Base-by-base conservation (phyloP, 2,329 filamentous ascomycete genomes). In the Simplicillium sp. region DNA sequence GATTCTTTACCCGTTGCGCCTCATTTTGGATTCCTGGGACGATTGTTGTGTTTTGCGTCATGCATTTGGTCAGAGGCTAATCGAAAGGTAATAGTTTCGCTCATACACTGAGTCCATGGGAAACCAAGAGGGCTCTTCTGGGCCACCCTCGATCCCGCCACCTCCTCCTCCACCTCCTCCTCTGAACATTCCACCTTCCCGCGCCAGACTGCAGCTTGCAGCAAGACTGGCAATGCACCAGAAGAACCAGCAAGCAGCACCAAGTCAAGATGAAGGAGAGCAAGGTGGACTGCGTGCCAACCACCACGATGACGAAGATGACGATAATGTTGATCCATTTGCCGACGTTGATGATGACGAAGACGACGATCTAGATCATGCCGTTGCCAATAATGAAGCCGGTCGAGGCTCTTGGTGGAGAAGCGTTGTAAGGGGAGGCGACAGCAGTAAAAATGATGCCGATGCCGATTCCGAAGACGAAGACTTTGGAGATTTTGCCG, bases 151-250 rank as follows among this genome's bases (percentile, higher is more conserved):
- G 11, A 71, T 78, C 37, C 73, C 62, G 3, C 74, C 76, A 7
- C 76, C 77, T 3, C 73, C 72, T 2, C 73, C 77, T 1, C 82
- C 83, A n/a, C 84, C 80, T 16, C 82, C 85, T 28, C 87, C 88
- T 11, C 70, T 95, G 54, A 92, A 90, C 58, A 80, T 90, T 29
- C 82, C 85, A 1, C 89, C 90, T 2, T 94, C 87, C 7, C 80
- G 90, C 39, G 90, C 90, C 7, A 80, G 90, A 38, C 73, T 87
- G 41, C 87, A 94, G 60, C 75, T 97, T n/a, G 89, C 88, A n/a
- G 85, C 86, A 11, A 80, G 89, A 11, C 72, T 97, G 54, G 77
- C 86, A 2, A 77, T 84, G 62, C 84, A 87, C 49, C 77, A 80
- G 50, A 82, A 86, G 59, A 77, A 78, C 48, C 68, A 62, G 36